These are phyloP conservation scores for Crithidia mellificae DNA, from an alignment of 208 protist genomes.

Conservation along the genomic window DNA sequence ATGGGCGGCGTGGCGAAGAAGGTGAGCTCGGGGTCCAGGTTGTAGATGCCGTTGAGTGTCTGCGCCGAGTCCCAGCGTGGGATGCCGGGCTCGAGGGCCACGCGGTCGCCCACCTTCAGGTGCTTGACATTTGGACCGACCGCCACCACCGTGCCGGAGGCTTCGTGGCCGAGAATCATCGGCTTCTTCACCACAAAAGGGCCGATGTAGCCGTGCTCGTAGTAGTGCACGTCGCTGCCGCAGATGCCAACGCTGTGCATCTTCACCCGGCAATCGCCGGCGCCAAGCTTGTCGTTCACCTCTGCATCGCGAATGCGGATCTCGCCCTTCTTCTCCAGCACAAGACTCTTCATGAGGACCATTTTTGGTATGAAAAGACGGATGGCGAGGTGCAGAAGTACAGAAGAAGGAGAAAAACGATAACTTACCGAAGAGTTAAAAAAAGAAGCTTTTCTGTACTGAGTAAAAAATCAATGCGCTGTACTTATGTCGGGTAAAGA, in stretches of 20 bases:
- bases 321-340: slow-evolving; percentile 50
- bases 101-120: slow-evolving; percentile 64
- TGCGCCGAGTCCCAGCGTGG: slow-evolving; percentile 53
- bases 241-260: slow-evolving; percentile 72
- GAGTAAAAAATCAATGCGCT: too few species aligned
- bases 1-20: slow-evolving; percentile 78
- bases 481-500: too few species aligned
- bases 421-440: too few species aligned
- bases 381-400: background rate
- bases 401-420: background rate
- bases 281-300: slow-evolving; percentile 48
- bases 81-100: slow-evolving; percentile 75
- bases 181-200: slow-evolving; percentile 53
- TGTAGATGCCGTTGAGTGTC: slow-evolving; percentile 68
- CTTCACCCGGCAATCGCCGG: slow-evolving; percentile 51
- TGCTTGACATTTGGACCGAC: slow-evolving; percentile 51
- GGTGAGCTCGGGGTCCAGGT: slow-evolving; percentile 63
- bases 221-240: slow-evolving; percentile 75
- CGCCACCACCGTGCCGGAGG: slow-evolving; percentile 52
- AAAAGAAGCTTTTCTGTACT: too few species aligned
- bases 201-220: slow-evolving; percentile 62
- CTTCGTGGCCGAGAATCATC: slow-evolving; percentile 77
- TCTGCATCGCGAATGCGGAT: slow-evolving; percentile 45
- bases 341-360: slow-evolving; percentile 52
- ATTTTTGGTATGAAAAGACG: slow-evolving; percentile 30